Base-by-base conservation (phyloP, 2,329 filamentous ascomycete genomes). In the Aspergillus pseudotamarii region DNA sequence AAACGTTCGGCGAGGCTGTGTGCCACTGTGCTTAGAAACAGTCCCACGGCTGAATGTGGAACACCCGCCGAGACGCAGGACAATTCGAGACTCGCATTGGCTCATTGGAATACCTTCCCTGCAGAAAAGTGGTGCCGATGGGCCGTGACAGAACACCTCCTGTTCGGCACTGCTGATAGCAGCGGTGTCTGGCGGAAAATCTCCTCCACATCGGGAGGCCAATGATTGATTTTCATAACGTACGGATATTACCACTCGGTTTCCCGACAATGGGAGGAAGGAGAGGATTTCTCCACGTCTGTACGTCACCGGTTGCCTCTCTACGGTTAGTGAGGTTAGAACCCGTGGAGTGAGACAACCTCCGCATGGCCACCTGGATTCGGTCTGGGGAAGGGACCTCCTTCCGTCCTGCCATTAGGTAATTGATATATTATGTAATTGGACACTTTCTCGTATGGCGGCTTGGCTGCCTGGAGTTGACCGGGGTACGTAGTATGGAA, bases 221-320 rank as follows among this genome's bases (percentile, higher is more conserved):
- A 61, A 54, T 61, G 53, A 57, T 30, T 11, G 26, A 46, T 61
- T 61, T 61, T 57, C 59, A 61, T 61, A 61, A 61, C 59, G 59
- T 61, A 61, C 55, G 48, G 48, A 54, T 51, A 30, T 54, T 45
- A 51, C n/a, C 51, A 38, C 32, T 55, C 51, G 32, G 32, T 38
- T 55, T 55, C n/a, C 51, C 51, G 32, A 54, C 28, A 30, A 54
- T 54, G 36, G 51, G 51, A 23, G 19, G 30, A 54, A 32, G 36
- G n/a, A 36, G n/a, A 54, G 19, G 1, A 21, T 9, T 54, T 36
- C 51, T 28, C 51, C 51, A 54, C 51, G 51, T 54, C 30, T 38
- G 51, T 55, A 55, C 51, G 32, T 55, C 51, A 55, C 51, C 51
- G 51, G 32, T 38, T 55, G 34, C 51, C 51, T 55, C 34, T 38